These are phyloP conservation scores for Xylaria sp. DNA, from an alignment of 2,329 filamentous ascomycete species.

Conservation along the genomic window DNA sequence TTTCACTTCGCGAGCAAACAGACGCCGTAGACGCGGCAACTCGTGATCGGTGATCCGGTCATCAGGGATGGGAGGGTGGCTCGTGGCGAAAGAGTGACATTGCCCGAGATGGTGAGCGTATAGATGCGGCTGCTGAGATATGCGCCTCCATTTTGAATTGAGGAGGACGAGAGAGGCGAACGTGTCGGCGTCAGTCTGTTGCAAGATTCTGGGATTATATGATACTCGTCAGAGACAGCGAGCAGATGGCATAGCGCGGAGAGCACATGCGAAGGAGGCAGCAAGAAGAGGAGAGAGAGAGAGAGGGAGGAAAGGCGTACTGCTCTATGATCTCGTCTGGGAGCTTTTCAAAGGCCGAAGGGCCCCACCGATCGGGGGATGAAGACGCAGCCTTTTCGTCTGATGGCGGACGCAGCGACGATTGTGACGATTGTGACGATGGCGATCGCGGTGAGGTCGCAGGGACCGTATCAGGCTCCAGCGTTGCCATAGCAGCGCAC, in stretches of 20 bases:
- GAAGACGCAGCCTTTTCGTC: constrained; percentile 18
- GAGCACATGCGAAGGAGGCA: background rate
- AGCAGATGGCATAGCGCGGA: constrained; percentile 1
- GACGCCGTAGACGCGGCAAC: constrained; percentile 55
- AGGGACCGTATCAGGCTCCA: background rate
- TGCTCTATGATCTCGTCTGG: constrained; percentile 67
- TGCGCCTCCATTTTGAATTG: constrained; percentile 59
- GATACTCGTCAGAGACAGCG: constrained; percentile 11
- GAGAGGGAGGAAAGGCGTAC: constrained; percentile 36
- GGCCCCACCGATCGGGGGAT: constrained; percentile 6
- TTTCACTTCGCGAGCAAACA: constrained; percentile 66
- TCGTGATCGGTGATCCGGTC: constrained; percentile 40
- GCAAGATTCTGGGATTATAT: constrained; percentile 48
- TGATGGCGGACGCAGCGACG: background rate
- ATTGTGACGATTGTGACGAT: constrained; percentile 1
- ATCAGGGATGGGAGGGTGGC: constrained; percentile 37
- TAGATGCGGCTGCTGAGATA: constrained; percentile 58
- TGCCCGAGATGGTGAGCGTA: constrained; percentile 58
- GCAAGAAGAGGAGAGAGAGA: constrained; percentile 2
- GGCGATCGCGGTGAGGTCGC: background rate
- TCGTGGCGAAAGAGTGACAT: constrained; percentile 55
- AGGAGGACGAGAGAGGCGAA: constrained; percentile 63
- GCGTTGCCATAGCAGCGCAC: constrained; percentile 16
- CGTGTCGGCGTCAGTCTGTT: constrained; percentile 53
- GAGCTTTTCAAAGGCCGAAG: constrained; percentile 48